These are phyloP conservation scores for Dipodascus albidus DNA, from an alignment of 805 yeast genomes.

Conservation along the genomic window DNA sequence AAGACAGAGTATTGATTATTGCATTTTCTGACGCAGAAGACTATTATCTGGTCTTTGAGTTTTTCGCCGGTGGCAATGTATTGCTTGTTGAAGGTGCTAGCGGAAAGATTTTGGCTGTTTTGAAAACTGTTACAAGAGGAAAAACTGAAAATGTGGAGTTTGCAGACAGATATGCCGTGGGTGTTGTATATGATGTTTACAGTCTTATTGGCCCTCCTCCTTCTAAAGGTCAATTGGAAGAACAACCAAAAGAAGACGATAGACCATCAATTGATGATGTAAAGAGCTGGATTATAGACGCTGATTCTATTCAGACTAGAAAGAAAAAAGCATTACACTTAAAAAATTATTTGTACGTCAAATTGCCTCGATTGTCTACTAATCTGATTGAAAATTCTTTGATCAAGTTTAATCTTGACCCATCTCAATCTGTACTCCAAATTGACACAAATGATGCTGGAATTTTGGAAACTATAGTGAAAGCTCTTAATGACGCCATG, in stretches of 20 bases:
- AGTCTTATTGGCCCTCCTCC: conserved; percentile 4
- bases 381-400: conserved; percentile 61
- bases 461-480: conserved; percentile 16
- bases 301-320: background rate
- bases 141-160: conserved; percentile 25
- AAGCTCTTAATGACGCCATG: conserved; percentile 32
- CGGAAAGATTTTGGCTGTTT: conserved; percentile 55
- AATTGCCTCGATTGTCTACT: conserved; percentile 65
- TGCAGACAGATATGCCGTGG: conserved; percentile 45
- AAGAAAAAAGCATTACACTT: conserved; percentile 33
- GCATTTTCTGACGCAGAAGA: conserved; percentile 74
- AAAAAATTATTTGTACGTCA: conserved; percentile 56
- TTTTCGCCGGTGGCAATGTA: conserved; percentile 91
- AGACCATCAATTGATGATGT: background rate
- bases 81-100: conserved; percentile 56
- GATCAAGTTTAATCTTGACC: conserved; percentile 34
- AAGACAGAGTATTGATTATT: conserved; percentile 74
- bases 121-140: conserved; percentile 63
- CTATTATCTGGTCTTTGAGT: conserved; percentile 68
- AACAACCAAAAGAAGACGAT: background rate
- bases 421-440: conserved; percentile 28
- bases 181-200: conserved; percentile 44
- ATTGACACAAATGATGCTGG: conserved; percentile 2
- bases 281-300: background rate
- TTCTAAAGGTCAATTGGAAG: conserved; percentile 18